Evolutionary conservation across 331 rosid genomes (phyloP).

Genomic region (Dryas integrifolia): DNA sequence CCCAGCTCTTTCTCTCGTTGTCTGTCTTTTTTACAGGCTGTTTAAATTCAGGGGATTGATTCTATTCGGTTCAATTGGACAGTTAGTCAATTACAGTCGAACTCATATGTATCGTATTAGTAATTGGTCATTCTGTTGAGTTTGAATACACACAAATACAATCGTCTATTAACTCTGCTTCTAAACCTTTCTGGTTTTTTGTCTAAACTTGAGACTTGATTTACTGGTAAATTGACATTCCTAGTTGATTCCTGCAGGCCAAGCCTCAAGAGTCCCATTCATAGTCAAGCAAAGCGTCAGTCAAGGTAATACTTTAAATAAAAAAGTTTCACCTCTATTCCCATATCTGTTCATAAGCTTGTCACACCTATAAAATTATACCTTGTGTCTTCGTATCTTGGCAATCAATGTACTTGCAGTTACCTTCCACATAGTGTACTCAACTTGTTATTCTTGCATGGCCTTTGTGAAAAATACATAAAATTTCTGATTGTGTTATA

Average conservation of each 20-base stretch:
- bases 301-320: conserved; percentile 2
- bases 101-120: neutral
- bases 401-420: neutral
- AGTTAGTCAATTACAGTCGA: neutral
- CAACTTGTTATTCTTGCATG: neutral
- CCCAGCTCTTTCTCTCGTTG: neutral
- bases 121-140: neutral
- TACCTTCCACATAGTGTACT: neutral
- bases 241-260: conserved; percentile 4
- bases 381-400: neutral
- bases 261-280: neutral
- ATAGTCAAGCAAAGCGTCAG: neutral
- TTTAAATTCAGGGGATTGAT: neutral
- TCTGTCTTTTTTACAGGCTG: neutral
- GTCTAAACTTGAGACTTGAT: neutral
- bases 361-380: neutral
- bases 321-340: neutral
- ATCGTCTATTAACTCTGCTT: neutral
- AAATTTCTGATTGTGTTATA: neutral
- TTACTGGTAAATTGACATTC: neutral
- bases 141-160: neutral
- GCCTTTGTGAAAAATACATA: neutral
- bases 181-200: neutral
- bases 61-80: neutral
- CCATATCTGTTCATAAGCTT: neutral